Evolutionary conservation across 176 grass and related monocot genomes (phyloP).

Genomic region (Aegilops umbellulata): DNA sequence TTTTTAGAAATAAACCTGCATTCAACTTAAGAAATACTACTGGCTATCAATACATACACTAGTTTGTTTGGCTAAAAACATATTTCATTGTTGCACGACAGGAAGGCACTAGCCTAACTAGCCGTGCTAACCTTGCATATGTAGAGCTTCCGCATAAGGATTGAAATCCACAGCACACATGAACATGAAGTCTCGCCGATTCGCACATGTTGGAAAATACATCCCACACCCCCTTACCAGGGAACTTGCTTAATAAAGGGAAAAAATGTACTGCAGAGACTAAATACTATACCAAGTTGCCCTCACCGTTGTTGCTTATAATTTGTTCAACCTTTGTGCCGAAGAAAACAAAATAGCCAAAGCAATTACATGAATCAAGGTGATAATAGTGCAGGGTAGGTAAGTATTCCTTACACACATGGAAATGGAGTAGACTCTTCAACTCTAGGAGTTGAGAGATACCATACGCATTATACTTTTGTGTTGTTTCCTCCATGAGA

Average conservation of each 20-base stretch:
- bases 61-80: constrained; percentile 26
- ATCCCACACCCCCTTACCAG: constrained; percentile 69
- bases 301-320: constrained; percentile 25
- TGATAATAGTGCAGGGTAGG: not conserved
- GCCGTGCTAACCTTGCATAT: constrained; percentile 74
- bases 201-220: constrained; percentile 36
- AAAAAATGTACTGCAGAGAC: not conserved
- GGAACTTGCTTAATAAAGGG: constrained; percentile 41
- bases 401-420: constrained; percentile 24
- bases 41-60: constrained; percentile 10
- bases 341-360: constrained; percentile 28
- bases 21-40: not conserved
- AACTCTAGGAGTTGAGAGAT: constrained; percentile 26
- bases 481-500: constrained; percentile 19
- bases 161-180: constrained; percentile 50
- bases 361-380: constrained; percentile 30
- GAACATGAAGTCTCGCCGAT: constrained; percentile 54
- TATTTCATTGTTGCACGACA: constrained; percentile 69
- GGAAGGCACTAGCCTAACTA: constrained; percentile 74
- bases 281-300: constrained; percentile 34
- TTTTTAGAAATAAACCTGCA: not conserved
- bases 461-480: not conserved
- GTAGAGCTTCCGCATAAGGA: constrained; percentile 53
- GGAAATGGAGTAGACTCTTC: constrained; percentile 2
- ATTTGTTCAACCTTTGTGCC: constrained; percentile 33